Evolutionary conservation across 148 eudicot genomes (phyloP).

Genomic region (Suaeda aralocaspica): DNA sequence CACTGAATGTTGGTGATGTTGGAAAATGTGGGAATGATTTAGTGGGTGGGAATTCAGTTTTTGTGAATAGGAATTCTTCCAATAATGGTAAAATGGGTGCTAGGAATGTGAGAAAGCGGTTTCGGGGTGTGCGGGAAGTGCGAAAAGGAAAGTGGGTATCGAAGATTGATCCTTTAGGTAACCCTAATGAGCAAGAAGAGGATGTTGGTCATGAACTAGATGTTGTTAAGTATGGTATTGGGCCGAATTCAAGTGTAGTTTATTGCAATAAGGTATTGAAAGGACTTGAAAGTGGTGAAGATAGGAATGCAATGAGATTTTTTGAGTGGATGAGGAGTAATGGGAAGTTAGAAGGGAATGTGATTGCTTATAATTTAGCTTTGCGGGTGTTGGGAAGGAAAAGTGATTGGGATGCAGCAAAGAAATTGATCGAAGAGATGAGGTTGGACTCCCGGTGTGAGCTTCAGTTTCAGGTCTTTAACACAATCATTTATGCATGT

Average conservation of each 20-base stretch:
- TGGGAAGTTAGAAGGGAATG: constrained; percentile 63
- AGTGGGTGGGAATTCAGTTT: constrained; percentile 23
- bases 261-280: constrained; percentile 56
- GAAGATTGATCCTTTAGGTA: constrained; percentile 13
- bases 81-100: constrained; percentile 18
- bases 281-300: constrained; percentile 49
- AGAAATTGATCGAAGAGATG: constrained; percentile 63
- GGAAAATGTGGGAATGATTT: constrained; percentile 14
- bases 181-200: constrained; percentile 1
- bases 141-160: constrained; percentile 20
- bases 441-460: constrained; percentile 50
- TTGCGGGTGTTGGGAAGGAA: constrained; percentile 75
- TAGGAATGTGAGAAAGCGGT: constrained; percentile 40
- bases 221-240: constrained; percentile 32
- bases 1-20: constrained; percentile 23
- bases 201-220: constrained; percentile 21
- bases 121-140: constrained; percentile 28
- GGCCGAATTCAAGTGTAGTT: constrained; percentile 37
- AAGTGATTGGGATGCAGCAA: constrained; percentile 72
- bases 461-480: constrained; percentile 65
- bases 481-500: constrained; percentile 81
- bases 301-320: constrained; percentile 48
- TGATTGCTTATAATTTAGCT: constrained; percentile 58
- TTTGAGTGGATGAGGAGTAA: constrained; percentile 76
- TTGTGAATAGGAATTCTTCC: constrained; percentile 18